These are phyloP conservation scores for Thermothelomyces thermophilus DNA, from an alignment of 2,329 filamentous ascomycete genomes.

Conservation along the genomic window DNA sequence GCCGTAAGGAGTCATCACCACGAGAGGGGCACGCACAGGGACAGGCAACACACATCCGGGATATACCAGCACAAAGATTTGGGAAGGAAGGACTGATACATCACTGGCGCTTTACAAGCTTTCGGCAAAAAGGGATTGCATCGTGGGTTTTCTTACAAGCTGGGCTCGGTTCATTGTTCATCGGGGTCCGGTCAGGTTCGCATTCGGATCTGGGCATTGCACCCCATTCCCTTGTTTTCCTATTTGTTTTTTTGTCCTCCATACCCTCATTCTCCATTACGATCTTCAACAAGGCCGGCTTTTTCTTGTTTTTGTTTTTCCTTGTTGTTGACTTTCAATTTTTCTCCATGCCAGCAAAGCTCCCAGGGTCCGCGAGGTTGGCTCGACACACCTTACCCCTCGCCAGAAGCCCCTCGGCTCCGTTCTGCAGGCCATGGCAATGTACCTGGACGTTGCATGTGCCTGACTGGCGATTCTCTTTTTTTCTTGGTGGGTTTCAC, in stretches of 20 bases:
- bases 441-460: not conserved
- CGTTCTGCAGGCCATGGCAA: not conserved
- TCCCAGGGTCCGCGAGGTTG: not conserved
- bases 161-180: slow-evolving; percentile 5
- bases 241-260: not conserved
- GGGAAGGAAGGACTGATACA: slow-evolving; percentile 12
- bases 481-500: slow-evolving; percentile 1
- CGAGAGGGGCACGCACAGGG: slow-evolving; percentile 1
- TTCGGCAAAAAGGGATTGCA: slow-evolving; percentile 14
- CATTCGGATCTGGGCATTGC: slow-evolving; percentile 1
- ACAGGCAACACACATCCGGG: slow-evolving; percentile 7
- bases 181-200: slow-evolving; percentile 6
- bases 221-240: not conserved
- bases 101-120: slow-evolving; percentile 9
- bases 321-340: not conserved
- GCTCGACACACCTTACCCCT: not conserved
- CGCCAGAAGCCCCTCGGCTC: not conserved
- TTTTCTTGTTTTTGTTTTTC: not conserved
- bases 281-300: not conserved
- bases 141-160: slow-evolving; percentile 1
- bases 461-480: not conserved
- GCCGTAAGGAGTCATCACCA: slow-evolving; percentile 8
- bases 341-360: not conserved
- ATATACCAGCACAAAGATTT: slow-evolving; percentile 14
- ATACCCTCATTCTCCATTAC: not conserved